phyloP scores from a whole-genome alignment of 495 filamentous ascomycete species.

The Penicillium samsonianum region DNA sequence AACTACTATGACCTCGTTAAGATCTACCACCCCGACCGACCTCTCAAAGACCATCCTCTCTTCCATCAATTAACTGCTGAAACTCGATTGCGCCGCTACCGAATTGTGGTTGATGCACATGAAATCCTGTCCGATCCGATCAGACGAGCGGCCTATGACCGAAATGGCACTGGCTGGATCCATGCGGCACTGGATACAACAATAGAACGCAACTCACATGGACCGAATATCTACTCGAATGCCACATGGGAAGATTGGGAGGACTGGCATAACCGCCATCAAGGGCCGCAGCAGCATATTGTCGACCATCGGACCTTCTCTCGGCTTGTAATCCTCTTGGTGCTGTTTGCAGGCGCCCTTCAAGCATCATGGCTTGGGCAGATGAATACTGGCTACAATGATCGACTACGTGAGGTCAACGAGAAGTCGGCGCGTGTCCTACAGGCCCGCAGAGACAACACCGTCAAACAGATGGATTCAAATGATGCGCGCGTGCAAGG shows the following conservation, averaged over 20 bases:
- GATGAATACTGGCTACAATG: conserved; percentile 55
- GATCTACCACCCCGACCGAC: conserved; percentile 88
- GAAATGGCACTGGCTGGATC: conserved; percentile 78
- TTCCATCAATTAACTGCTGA: conserved; percentile 51
- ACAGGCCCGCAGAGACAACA: conserved; percentile 53
- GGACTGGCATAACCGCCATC: conserved; percentile 68
- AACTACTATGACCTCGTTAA: conserved; percentile 91
- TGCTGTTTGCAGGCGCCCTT: conserved; percentile 63
- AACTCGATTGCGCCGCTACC: conserved; percentile 79
- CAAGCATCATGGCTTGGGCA: conserved; percentile 68
- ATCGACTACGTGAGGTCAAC: conserved; percentile 63
- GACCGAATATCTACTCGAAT: conserved; percentile 63
- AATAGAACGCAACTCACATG: conserved; percentile 33
- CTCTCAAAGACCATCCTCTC: conserved; percentile 50
- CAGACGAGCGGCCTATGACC: conserved; percentile 79
- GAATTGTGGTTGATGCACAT: conserved; percentile 81
- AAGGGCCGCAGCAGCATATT: conserved; percentile 61
- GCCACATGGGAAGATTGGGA: conserved; percentile 99
- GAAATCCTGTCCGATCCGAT: conserved; percentile 82
- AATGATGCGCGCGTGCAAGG: conserved; percentile 64
- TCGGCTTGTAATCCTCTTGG: conserved; percentile 63
- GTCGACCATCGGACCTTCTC: conserved; percentile 75
- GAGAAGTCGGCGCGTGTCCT: conserved; percentile 63
- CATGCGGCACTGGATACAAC: conserved; percentile 27
- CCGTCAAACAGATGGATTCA: conserved; percentile 46